Percentiles rank a stretch among this genome's conserved stretches.
phyloP scores from a whole-genome alignment of 1,284 basidiomycete species.

The Leucoagaricus sp. region DNA sequence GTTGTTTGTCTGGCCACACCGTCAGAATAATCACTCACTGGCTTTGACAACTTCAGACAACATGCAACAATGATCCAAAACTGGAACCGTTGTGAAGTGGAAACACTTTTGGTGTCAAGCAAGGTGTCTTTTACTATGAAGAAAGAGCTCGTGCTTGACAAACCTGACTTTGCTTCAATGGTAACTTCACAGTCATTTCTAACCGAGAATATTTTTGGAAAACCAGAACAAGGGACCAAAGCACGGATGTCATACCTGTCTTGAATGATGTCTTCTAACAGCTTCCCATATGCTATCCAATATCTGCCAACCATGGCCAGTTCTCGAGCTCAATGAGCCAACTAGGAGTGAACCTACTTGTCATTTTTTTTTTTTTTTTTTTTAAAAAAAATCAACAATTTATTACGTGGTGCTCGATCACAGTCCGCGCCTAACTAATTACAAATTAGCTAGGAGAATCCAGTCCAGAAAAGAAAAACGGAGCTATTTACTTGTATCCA shows the following conservation, averaged over 20 bases:
- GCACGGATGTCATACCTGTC: constrained; percentile 62
- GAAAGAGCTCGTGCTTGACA: neutral
- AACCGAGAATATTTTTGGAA: constrained; percentile 78
- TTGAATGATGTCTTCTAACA: constrained; percentile 58
- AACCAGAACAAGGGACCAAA: constrained; percentile 70
- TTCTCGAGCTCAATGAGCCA: neutral
- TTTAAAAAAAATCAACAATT: no score
- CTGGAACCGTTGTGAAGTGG: no score
- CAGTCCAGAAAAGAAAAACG: no score
- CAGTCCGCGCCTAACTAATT: no score
- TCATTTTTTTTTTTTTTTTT: no score
- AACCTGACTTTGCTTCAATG: neutral
- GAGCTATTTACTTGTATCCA: no score
- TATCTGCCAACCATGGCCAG: constrained; percentile 47
- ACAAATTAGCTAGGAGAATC: no score
- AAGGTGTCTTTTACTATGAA: constrained; percentile 34
- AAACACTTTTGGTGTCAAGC: constrained; percentile 24
- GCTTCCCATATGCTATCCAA: constrained; percentile 68
- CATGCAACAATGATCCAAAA: no score
- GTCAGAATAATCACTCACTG: no score
- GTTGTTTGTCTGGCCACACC: no score
- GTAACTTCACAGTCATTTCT: constrained; percentile 74
- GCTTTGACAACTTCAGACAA: constrained; percentile 53
- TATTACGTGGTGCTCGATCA: no score
- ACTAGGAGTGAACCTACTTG: constrained; percentile 43